Percentiles rank a stretch among this genome's conserved stretches.
These are phyloP conservation scores for Agrocybe chaxingu DNA, from an alignment of 768 basidiomycete genomes.

Conservation along the genomic window DNA sequence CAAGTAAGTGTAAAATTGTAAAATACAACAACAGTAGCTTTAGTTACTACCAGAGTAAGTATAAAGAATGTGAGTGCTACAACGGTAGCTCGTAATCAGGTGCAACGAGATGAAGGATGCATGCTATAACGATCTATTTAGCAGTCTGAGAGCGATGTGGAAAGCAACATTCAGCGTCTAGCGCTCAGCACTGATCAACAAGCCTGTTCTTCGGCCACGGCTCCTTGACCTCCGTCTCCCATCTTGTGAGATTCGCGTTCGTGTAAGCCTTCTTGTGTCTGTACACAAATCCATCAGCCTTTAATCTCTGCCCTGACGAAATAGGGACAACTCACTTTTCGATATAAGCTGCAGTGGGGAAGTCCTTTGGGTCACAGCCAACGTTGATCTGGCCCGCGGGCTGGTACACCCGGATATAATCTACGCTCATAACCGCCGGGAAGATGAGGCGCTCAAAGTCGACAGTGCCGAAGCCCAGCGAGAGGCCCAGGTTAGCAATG, in stretches of 20 bases:
- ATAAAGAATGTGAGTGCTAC: too few relatives aligned
- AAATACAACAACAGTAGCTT: too few relatives aligned
- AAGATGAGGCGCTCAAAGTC: constrained; percentile 53
- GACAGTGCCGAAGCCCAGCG: constrained; percentile 62
- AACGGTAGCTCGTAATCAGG: too few relatives aligned
- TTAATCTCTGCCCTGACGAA: too few relatives aligned
- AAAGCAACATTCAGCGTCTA: too few relatives aligned
- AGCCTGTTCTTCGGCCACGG: constrained; percentile 34
- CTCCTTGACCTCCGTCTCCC: constrained; percentile 31
- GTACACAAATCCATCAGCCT: not conserved
- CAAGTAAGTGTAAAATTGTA: too few relatives aligned
- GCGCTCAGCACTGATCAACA: too few relatives aligned
- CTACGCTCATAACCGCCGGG: constrained; percentile 61
- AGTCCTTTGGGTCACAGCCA: constrained; percentile 68
- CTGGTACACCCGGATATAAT: constrained; percentile 73
- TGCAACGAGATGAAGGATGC: too few relatives aligned
- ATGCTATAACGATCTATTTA: too few relatives aligned
- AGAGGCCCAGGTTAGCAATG: constrained; percentile 70
- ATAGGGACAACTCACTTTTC: constrained; percentile 15
- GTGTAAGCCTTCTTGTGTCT: constrained; percentile 38
- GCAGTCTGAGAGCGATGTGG: too few relatives aligned
- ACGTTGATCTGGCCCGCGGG: constrained; percentile 38
- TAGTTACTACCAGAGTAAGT: too few relatives aligned
- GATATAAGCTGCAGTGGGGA: constrained; percentile 79
- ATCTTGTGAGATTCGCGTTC: constrained; percentile 38